A percentile compares a stretch with the other conserved stretches of the same genome.
Conservation (phyloP, 2,329 filamentous ascomycete genomes). For the Aspergillus sp. region DNA sequence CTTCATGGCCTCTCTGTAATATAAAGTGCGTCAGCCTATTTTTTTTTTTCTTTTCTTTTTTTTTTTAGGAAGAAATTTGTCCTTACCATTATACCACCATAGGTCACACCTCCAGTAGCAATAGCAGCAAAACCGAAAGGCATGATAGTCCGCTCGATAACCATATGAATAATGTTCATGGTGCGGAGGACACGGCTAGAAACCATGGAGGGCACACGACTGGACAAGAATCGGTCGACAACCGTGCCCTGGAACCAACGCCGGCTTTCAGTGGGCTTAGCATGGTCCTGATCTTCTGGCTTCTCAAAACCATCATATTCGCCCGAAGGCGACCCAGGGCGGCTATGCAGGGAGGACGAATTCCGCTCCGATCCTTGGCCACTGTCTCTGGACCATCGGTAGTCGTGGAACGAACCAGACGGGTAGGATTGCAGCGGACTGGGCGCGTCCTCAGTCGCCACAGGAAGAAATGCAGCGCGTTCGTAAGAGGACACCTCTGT, state of each 20-base stretch:
- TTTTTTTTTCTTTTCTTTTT: too few relatives aligned
- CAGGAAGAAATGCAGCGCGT: constrained; percentile 55
- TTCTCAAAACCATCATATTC: constrained; percentile 46
- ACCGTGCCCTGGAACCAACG: constrained; percentile 42
- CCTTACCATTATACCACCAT: constrained; percentile 78
- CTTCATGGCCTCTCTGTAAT: constrained; percentile 54
- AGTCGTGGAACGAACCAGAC: constrained; percentile 30
- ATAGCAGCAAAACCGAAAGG: constrained; percentile 70
- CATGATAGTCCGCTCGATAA: constrained; percentile 70
- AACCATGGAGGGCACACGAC: constrained; percentile 50
- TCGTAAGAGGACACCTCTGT: constrained; percentile 37
- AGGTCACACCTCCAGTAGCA: constrained; percentile 65
- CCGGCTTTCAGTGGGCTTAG: constrained; percentile 26
- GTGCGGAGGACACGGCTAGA: constrained; percentile 52
- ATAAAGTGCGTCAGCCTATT: not conserved
- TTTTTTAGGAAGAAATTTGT: not conserved
- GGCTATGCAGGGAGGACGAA: constrained; percentile 60
- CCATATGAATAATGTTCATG: constrained; percentile 55
- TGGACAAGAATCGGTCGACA: constrained; percentile 47
- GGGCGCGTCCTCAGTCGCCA: constrained; percentile 51
- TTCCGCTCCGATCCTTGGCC: constrained; percentile 67
- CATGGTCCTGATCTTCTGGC: constrained; percentile 38
- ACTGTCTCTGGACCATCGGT: constrained; percentile 63
- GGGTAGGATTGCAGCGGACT: constrained; percentile 45
- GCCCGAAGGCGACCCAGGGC: constrained; percentile 54